Evolutionary conservation across 345 rosid species (phyloP).

Genomic region (Cardamine occulta): DNA sequence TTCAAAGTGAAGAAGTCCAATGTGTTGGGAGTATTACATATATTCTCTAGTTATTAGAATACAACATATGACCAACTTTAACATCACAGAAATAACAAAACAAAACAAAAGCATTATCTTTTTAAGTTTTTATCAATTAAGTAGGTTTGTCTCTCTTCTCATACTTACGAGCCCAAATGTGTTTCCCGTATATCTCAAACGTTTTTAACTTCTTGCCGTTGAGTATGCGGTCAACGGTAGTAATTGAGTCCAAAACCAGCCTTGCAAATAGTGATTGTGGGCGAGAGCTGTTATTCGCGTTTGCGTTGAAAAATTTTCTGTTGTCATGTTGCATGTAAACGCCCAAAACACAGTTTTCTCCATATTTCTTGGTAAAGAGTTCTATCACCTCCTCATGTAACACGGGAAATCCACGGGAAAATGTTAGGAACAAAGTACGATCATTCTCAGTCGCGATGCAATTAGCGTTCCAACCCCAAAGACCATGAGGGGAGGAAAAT

Average conservation of each 20-base stretch:
- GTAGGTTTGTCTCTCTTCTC: background rate
- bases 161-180: constrained; percentile 48
- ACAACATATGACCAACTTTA: background rate
- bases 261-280: constrained; percentile 30
- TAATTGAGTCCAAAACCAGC: constrained; percentile 27
- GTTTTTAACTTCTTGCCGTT: background rate
- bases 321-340: constrained; percentile 15
- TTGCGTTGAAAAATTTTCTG: background rate
- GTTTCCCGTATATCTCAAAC: constrained; percentile 25
- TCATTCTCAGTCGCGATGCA: constrained; percentile 40
- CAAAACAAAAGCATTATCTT: background rate
- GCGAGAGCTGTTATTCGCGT: background rate
- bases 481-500: background rate
- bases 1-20: background rate
- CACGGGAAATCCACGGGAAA: constrained; percentile 53
- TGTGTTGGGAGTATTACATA: background rate
- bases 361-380: constrained; percentile 35
- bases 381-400: constrained; percentile 39
- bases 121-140: background rate
- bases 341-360: constrained; percentile 23
- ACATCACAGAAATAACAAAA: background rate
- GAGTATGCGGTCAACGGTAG: constrained; percentile 29
- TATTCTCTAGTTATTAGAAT: background rate
- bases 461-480: constrained; percentile 46
- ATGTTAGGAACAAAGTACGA: constrained; percentile 47